Percentiles rank a stretch among this genome's conserved stretches.
These are phyloP conservation scores for Pythium scleroteichum DNA, from an alignment of 352 stramenopile genomes.

Conservation along the genomic window DNA sequence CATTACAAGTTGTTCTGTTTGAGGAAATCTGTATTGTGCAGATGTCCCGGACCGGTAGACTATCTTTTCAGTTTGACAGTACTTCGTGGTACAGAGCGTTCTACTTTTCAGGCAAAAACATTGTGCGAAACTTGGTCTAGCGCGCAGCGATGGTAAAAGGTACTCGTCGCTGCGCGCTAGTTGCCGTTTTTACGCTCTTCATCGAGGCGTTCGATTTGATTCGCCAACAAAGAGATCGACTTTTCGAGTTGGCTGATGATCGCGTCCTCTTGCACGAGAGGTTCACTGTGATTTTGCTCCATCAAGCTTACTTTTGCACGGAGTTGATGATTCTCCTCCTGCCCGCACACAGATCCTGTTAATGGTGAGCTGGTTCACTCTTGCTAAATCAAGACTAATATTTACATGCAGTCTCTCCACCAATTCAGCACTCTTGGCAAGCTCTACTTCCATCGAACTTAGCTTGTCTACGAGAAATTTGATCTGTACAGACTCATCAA, in stretches of 20 bases:
- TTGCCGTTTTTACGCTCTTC: slow-evolving; percentile 5
- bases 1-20: no score
- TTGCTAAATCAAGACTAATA: neutral
- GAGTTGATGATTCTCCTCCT: slow-evolving; percentile 26
- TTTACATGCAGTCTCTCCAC: slow-evolving; percentile 49
- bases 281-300: neutral
- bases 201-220: slow-evolving; percentile 24
- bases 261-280: slow-evolving; percentile 7
- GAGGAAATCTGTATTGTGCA: no score
- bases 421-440: slow-evolving; percentile 35
- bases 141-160: no score
- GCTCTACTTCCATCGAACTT: slow-evolving; percentile 48
- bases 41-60: no score
- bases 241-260: slow-evolving; percentile 24
- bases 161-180: no score
- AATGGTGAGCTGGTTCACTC: neutral
- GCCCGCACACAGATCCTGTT: neutral
- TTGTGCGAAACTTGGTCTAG: no score
- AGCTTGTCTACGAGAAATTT: slow-evolving; percentile 56
- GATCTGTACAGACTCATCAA: slow-evolving; percentile 33
- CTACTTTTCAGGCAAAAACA: no score
- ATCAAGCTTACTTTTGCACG: slow-evolving; percentile 2
- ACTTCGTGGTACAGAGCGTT: no score
- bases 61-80: no score
- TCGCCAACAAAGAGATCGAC: slow-evolving; percentile 17